phyloP scores from a whole-genome alignment of 176 grass and related monocot species.

The Oryza nivara region DNA sequence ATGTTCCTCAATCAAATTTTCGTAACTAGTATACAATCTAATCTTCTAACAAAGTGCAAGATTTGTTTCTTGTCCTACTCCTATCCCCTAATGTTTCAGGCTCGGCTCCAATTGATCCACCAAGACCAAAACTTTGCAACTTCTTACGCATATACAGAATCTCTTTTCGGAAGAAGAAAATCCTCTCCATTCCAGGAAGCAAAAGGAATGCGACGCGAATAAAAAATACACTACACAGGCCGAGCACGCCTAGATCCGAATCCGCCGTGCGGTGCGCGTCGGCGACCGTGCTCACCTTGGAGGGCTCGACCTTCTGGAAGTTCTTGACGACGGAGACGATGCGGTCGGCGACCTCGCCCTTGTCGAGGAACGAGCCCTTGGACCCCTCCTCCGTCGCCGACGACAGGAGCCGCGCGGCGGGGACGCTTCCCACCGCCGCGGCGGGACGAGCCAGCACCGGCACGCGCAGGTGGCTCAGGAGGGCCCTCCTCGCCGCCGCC shows the following conservation, averaged over 20 bases:
- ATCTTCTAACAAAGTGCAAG: not conserved
- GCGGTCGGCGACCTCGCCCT: conserved; percentile 79
- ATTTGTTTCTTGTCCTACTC: not conserved
- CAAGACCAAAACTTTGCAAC: not conserved
- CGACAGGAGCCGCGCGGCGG: conserved; percentile 45
- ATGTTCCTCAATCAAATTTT: not conserved
- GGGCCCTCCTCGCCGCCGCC: conserved; percentile 65
- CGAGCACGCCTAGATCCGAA: conserved; percentile 36
- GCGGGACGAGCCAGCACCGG: conserved; percentile 34
- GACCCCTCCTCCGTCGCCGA: conserved; percentile 60
- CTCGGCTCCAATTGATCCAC: not conserved
- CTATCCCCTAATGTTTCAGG: not conserved
- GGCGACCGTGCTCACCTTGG: conserved; percentile 44
- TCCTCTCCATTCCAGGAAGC: too few relatives aligned
- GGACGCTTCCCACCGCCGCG: conserved; percentile 12
- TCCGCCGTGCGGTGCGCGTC: not conserved
- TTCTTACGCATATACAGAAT: not conserved
- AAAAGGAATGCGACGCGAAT: not conserved
- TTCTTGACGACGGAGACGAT: conserved; percentile 77
- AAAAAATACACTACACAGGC: conserved; percentile 15
- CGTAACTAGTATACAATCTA: not conserved
- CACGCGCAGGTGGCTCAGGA: conserved; percentile 68
- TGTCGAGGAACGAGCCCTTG: conserved; percentile 86
- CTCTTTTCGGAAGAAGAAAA: too few relatives aligned
- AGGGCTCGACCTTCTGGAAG: conserved; percentile 75